Evolutionary conservation across 495 filamentous ascomycete species (phyloP).

Genomic region (Penicillium coprophilum): DNA sequence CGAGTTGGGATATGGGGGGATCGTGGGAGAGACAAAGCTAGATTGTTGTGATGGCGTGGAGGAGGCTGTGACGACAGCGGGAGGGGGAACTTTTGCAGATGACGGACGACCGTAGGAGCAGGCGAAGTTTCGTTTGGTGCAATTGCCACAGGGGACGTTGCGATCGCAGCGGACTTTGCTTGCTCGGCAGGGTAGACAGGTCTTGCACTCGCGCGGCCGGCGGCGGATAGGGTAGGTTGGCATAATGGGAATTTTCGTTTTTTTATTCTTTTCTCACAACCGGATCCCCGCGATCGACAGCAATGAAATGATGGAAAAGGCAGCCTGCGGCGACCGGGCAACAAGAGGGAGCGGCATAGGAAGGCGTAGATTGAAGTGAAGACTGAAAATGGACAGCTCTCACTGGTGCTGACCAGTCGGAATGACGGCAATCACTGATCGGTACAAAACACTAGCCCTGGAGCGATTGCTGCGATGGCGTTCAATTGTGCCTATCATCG

Average conservation of each 20-base stretch:
- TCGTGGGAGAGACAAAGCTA: constrained; percentile 19
- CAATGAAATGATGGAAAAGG: constrained; percentile 10
- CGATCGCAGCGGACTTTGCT: constrained; percentile 68
- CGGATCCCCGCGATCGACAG: constrained; percentile 19
- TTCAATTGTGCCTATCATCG: constrained; percentile 7
- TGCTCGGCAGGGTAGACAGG: constrained; percentile 48
- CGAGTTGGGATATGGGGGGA: constrained; percentile 10
- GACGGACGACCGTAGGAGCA: constrained; percentile 72
- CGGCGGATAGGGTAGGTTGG: constrained; percentile 46
- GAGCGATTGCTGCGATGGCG: background rate
- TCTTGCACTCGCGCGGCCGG: constrained; percentile 50
- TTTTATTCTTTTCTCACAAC: constrained; percentile 12
- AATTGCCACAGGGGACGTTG: constrained; percentile 70
- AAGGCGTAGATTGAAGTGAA: constrained; percentile 7
- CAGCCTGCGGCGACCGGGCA: constrained; percentile 20
- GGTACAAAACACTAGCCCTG: constrained; percentile 1
- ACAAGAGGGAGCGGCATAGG: constrained; percentile 25
- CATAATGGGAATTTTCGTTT: constrained; percentile 20
- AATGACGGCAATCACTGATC: constrained; percentile 3
- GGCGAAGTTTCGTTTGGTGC: constrained; percentile 66
- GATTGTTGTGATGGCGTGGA: constrained; percentile 21
- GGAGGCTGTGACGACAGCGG: constrained; percentile 18
- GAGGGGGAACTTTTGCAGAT: constrained; percentile 13
- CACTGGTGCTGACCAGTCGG: constrained; percentile 6
- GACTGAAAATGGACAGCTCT: constrained; percentile 11